phyloP scores from a whole-genome alignment of 352 stramenopile genomes.

The Phytophthora pseudosyringae region DNA sequence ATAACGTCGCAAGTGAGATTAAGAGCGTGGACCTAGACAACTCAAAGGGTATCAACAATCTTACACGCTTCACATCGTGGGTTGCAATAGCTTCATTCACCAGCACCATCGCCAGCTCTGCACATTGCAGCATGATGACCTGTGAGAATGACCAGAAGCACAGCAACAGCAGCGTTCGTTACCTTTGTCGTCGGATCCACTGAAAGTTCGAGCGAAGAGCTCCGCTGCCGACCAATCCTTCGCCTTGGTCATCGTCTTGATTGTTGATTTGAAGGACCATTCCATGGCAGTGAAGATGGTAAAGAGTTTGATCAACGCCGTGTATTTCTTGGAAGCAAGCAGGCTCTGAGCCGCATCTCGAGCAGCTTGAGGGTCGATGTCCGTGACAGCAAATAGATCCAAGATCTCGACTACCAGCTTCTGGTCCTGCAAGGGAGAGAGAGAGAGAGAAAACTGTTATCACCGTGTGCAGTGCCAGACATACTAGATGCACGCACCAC shows the following conservation, averaged over 20 bases:
- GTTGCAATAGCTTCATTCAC: slow-evolving; percentile 63
- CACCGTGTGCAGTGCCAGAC: too few species aligned
- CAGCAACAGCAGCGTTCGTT: background rate
- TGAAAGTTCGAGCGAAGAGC: slow-evolving; percentile 52
- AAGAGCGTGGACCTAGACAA: background rate
- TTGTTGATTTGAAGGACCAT: slow-evolving; percentile 49
- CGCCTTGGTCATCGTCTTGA: slow-evolving; percentile 49
- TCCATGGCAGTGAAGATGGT: slow-evolving; percentile 38
- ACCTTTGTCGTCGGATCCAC: slow-evolving; percentile 28
- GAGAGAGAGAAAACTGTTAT: background rate
- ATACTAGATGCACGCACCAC: slow-evolving; percentile 19
- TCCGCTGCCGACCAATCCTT: slow-evolving; percentile 74
- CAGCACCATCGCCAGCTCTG: slow-evolving; percentile 48
- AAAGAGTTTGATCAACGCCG: slow-evolving; percentile 56
- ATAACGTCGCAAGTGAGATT: background rate
- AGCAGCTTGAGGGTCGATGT: slow-evolving; percentile 30
- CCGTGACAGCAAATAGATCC: slow-evolving; percentile 52
- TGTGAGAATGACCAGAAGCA: background rate
- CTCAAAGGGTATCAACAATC: background rate
- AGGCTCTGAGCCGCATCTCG: slow-evolving; percentile 28
- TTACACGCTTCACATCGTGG: slow-evolving; percentile 70
- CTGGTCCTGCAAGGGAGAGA: slow-evolving; percentile 37
- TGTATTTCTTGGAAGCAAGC: slow-evolving; percentile 51
- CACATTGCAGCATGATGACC: background rate
- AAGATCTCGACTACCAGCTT: slow-evolving; percentile 69